Percentiles rank a stretch among this genome's conserved stretches.
phyloP scores from a whole-genome alignment of 2,329 filamentous ascomycete species.

The Parastagonospora nodorum region DNA sequence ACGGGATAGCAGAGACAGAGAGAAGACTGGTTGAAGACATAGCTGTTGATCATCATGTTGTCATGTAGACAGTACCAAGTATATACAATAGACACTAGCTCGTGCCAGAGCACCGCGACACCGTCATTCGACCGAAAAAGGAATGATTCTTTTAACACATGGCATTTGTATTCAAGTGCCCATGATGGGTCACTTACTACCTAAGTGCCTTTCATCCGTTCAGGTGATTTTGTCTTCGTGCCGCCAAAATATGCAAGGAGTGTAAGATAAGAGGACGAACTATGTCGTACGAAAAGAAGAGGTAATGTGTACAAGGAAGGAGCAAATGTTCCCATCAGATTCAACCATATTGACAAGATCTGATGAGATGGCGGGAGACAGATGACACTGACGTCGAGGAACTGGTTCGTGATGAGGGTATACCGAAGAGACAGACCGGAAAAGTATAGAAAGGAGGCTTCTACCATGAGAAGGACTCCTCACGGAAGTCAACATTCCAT shows the following conservation, averaged over 20 bases:
- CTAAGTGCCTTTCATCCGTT: constrained; percentile 14
- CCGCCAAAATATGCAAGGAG: constrained; percentile 21
- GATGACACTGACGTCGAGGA: constrained; percentile 10
- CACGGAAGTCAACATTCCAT: constrained; percentile 75
- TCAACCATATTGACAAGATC: constrained; percentile 8
- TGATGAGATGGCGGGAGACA: constrained; percentile 6
- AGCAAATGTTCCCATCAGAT: constrained; percentile 16
- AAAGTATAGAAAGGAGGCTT: constrained; percentile 2
- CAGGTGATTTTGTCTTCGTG: constrained; percentile 17
- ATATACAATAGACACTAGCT: background rate
- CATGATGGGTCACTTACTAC: constrained; percentile 11
- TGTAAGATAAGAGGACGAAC: constrained; percentile 15
- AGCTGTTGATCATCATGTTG: background rate
- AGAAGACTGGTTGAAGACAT: background rate
- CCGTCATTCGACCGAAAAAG: background rate
- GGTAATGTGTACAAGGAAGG: constrained; percentile 39
- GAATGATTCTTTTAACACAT: constrained; percentile 3
- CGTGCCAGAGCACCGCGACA: background rate
- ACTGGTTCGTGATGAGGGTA: constrained; percentile 16
- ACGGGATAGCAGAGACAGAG: background rate
- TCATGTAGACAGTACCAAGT: background rate
- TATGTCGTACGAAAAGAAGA: constrained; percentile 22
- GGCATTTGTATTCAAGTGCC: constrained; percentile 1
- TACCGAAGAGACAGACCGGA: constrained; percentile 15
- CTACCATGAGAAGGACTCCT: constrained; percentile 75